Evolutionary conservation across 768 basidiomycete genomes (phyloP), one percentile per base, ranked within the genome.

Genomic region (Phallus indusiatus): DNA sequence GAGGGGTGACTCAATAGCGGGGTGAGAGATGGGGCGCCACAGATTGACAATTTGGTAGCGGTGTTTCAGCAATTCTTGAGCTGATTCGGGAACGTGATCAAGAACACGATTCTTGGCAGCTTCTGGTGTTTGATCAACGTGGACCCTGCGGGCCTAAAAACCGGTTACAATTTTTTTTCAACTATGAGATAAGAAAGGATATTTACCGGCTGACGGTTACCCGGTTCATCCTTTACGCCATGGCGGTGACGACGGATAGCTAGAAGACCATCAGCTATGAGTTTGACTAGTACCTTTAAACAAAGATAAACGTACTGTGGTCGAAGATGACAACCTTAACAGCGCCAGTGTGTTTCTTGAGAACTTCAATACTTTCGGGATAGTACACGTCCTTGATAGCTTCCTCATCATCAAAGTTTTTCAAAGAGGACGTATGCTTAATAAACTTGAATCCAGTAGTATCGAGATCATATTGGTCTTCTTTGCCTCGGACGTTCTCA

Each of bases 41-140:
- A 81, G 67, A 66, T 80, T 81, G 61, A 81, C 73, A 61, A 81
- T 76, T 63, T 80, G 78, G 67, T 77, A 80, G 60, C 79, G 77
- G 21, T 70, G 67, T 61, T 72, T 66, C 37, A 79, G 71, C 53
- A 79, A 64, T 48, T 63, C 62, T 36, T 67, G 61, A 0, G 70
- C 76, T 46, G 79, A 77, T 52, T 65, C 67, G 0, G 78, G 75
- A 14, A 77, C 71, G 62, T 80, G 77, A 34, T 71, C 71, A 36
- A 71, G 68, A 16, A 81, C 79, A 5, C 76, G 73, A 6, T 72
- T 73, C 20, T 68, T 64, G 33, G 76, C 72, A 5, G 77, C 72
- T 0, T 63, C 63, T 0, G 71, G 61, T 0, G 76, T 81, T 61
- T 79, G 78, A 67, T 79, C 79, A 33, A 75, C 74, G 64, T 79